Base-by-base conservation (phyloP, 2,329 filamentous ascomycete species). In the Mollisiaceae sp. region DNA sequence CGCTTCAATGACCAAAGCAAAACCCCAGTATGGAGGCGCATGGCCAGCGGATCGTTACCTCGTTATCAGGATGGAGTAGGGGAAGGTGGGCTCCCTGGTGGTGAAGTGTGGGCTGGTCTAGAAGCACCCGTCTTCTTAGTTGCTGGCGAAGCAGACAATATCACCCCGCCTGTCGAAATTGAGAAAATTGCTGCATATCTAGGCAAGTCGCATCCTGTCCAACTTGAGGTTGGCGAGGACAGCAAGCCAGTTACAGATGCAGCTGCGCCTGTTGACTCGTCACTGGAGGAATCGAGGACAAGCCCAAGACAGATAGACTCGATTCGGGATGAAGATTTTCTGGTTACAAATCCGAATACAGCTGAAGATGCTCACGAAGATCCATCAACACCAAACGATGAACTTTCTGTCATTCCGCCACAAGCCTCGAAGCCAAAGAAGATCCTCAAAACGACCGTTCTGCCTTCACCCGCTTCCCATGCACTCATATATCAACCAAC, bases 1-100 rank as follows among this genome's bases (percentile, higher is more conserved):
- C 85, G 85, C 2, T 94, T 89, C 79, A 98, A 98, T 76, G 84
- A 85, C 65, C 93, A 97, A 76, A 97, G 92, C 68, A 87, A 85
- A 69, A 95, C 93, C 0, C 84, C 90, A 0, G 91, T 95, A 0
- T 97, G 92, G 85, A 87, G 91, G 70, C 87, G 93, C 45, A 93
- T 97, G 88, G 89, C 89, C 0, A 88, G 84, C 77, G 92, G 93
- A 0, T 83, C 84, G 59, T 81, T 95, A 27, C 90, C 92, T 0
- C 78, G 77, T 0, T 90, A 89, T 65, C 76, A 82, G 3, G 75
- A 82, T 8, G 86, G 84, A 1, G 76, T 82, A 32, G 78, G 86
- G 0, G 75, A 76, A 9, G 87, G 89, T 3, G 92, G 92, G 0
- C 77, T 96, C 9, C 89, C 93, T 1, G 89, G 90, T 0, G 78